Percentiles rank a stretch among this genome's conserved stretches.
These are phyloP conservation scores for Cyberlindnera maritima DNA, from an alignment of 805 yeast species.

Conservation along the genomic window DNA sequence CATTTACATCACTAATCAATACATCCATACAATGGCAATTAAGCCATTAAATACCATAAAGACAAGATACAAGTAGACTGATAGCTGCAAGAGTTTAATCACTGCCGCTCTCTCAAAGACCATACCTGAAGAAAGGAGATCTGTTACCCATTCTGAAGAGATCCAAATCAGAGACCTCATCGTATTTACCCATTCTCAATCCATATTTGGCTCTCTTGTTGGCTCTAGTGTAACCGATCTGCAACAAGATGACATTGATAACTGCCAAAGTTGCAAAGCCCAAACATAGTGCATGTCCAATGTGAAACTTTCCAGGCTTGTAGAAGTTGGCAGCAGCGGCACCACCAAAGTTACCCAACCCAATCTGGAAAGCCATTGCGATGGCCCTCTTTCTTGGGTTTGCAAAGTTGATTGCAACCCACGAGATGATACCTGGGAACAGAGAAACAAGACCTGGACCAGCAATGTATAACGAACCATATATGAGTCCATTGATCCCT, in stretches of 20 bases:
- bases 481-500: slow-evolving; percentile 24
- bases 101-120: too few species aligned
- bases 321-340: slow-evolving; percentile 36
- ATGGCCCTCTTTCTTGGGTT: slow-evolving; percentile 37
- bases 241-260: slow-evolving; percentile 21
- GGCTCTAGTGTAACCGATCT: slow-evolving; percentile 25
- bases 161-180: slow-evolving; percentile 28
- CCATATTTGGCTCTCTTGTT: slow-evolving; percentile 29
- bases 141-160: slow-evolving; percentile 42
- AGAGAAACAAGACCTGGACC: slow-evolving; percentile 32
- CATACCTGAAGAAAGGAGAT: slow-evolving; percentile 39
- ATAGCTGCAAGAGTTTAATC: too few species aligned
- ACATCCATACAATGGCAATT: too few species aligned
- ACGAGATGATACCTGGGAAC: slow-evolving; percentile 36
- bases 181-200: slow-evolving; percentile 33
- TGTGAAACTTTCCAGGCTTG: slow-evolving; percentile 28
- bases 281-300: slow-evolving; percentile 35
- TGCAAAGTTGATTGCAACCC: slow-evolving; percentile 37
- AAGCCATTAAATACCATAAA: too few species aligned
- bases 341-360: slow-evolving; percentile 38
- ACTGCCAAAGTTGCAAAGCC: slow-evolving; percentile 35
- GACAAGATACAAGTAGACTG: too few species aligned
- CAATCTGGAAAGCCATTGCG: slow-evolving; percentile 39
- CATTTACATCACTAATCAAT: too few species aligned
- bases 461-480: slow-evolving; percentile 33